These are phyloP conservation scores for Ichthyophthirius multifiliis DNA, from an alignment of 169 alveolate genomes.

Conservation along the genomic window DNA sequence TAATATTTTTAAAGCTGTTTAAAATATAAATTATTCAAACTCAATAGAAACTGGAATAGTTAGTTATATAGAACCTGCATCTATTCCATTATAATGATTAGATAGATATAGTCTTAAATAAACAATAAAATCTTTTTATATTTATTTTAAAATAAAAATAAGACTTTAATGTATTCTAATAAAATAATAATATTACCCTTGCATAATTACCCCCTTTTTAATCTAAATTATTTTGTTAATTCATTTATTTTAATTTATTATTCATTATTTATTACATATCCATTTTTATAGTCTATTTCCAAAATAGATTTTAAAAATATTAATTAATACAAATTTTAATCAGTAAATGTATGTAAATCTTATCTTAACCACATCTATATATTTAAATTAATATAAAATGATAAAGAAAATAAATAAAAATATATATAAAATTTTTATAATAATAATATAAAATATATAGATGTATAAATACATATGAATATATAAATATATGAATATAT, in stretches of 20 bases:
- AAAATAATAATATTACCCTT: too few species aligned
- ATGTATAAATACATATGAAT: too few species aligned
- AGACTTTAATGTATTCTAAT: neutral
- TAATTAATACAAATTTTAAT: too few species aligned
- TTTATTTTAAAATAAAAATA: neutral
- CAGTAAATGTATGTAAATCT: too few species aligned
- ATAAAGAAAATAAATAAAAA: too few species aligned
- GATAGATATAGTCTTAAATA: constrained; percentile 14
- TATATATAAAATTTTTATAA: too few species aligned
- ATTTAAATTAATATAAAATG: too few species aligned
- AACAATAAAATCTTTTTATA: constrained; percentile 8
- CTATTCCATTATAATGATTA: constrained; percentile 9
- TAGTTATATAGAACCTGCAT: neutral
- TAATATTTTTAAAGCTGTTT: neutral
- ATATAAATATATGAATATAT: too few species aligned
- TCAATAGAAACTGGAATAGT: neutral
- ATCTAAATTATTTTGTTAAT: neutral
- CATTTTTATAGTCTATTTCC: neutral
- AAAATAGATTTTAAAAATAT: neutral
- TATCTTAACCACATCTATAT: too few species aligned
- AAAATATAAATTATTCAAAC: constrained; percentile 6
- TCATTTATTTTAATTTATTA: neutral
- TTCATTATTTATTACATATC: neutral
- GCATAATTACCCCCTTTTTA: neutral
- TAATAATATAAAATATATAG: too few species aligned